phyloP scores from a whole-genome alignment of 2,329 filamentous ascomycete species.

The Hypoxylon sp. region DNA sequence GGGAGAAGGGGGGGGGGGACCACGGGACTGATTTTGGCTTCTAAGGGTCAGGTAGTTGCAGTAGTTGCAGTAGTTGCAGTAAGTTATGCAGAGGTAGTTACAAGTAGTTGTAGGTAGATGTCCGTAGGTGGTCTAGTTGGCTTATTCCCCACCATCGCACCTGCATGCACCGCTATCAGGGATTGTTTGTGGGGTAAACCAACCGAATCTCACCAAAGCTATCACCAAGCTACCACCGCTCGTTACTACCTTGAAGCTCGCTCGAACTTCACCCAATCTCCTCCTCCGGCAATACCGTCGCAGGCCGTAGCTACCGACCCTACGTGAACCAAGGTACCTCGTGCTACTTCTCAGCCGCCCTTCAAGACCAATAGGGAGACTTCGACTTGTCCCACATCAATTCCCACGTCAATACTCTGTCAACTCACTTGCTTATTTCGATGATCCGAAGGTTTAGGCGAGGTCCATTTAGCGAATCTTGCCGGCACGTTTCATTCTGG shows the following conservation, averaged over 20 bases:
- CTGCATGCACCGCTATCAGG: constrained; percentile 30
- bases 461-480: constrained; percentile 39
- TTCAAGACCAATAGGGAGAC: constrained; percentile 24
- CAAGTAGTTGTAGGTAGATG: constrained; percentile 26
- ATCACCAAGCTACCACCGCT: neutral
- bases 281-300: constrained; percentile 41
- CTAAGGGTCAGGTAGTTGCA: constrained; percentile 13
- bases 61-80: neutral
- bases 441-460: constrained; percentile 45
- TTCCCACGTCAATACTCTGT: constrained; percentile 27
- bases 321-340: constrained; percentile 41
- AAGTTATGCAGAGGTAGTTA: neutral
- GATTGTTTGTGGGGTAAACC: constrained; percentile 47
- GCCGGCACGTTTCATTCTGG: constrained; percentile 36
- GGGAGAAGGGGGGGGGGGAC: constrained; percentile 4
- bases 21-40: constrained; percentile 11
- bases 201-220: constrained; percentile 41
- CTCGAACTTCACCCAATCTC: constrained; percentile 26
- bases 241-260: neutral
- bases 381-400: constrained; percentile 29
- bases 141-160: constrained; percentile 32
- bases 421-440: constrained; percentile 45
- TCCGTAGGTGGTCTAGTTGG: constrained; percentile 2
- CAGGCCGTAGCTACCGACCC: constrained; percentile 43
- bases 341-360: constrained; percentile 44